Evolutionary conservation across 1,139 yeast species (phyloP).

Genomic region (Lizanozyma gosingica): DNA sequence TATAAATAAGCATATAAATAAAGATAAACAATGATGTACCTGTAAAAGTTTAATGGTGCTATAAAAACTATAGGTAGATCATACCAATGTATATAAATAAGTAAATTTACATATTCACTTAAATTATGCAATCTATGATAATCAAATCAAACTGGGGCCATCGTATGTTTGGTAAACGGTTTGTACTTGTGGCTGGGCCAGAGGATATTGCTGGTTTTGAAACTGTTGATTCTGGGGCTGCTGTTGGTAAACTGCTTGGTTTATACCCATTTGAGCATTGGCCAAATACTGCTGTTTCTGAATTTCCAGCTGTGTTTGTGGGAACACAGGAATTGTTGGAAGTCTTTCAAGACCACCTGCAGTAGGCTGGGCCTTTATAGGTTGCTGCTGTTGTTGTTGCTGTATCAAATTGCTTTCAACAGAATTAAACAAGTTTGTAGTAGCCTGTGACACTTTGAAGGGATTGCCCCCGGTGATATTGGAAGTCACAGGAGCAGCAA

Average conservation of each 20-base stretch:
- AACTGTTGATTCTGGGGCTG: slow-evolving; percentile 10
- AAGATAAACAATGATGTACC: no score
- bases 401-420: slow-evolving; percentile 11
- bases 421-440: slow-evolving; percentile 24
- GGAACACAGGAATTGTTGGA: slow-evolving; percentile 58
- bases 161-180: slow-evolving; percentile 7
- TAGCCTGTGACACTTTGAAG: slow-evolving; percentile 32
- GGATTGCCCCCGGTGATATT: slow-evolving; percentile 38
- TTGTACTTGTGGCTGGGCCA: slow-evolving; percentile 14
- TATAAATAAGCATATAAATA: no score
- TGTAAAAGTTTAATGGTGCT: no score
- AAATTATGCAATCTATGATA: no score
- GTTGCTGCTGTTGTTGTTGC: slow-evolving; percentile 14
- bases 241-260: slow-evolving; percentile 10
- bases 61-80: no score
- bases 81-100: no score
- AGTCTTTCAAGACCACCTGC: slow-evolving; percentile 61
- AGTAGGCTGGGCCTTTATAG: slow-evolving; percentile 42
- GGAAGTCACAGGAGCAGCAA: slow-evolving; percentile 13
- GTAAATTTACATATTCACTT: no score
- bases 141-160: slow-evolving; percentile 16
- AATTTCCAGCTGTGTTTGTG: slow-evolving; percentile 45
- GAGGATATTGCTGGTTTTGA: slow-evolving; percentile 14
- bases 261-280: slow-evolving; percentile 22
- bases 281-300: slow-evolving; percentile 26